Conservation (phyloP, 305 asterid genomes). For the Fraxinus nigra region DNA sequence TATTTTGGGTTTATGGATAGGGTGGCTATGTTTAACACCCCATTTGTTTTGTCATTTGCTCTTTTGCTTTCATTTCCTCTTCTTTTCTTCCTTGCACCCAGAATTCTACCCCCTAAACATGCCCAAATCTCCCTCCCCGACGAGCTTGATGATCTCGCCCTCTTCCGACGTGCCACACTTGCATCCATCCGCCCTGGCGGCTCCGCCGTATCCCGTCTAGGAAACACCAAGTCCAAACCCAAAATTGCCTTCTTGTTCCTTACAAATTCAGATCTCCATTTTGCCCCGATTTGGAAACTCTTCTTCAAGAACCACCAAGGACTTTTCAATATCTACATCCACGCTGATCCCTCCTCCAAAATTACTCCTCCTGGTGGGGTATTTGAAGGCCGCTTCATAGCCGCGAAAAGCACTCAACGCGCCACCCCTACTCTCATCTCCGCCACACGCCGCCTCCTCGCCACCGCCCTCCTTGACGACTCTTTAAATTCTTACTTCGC, state of each 20-base stretch:
- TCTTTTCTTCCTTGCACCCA: constrained; percentile 48
- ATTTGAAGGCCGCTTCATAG: constrained; percentile 30
- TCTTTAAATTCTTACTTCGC: constrained; percentile 64
- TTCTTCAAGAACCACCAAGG: constrained; percentile 30
- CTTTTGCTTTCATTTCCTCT: constrained; percentile 52
- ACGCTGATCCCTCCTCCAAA: constrained; percentile 32
- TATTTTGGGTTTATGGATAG: background rate
- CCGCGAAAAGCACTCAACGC: constrained; percentile 34
- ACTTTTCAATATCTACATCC: constrained; percentile 32
- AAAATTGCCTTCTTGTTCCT: constrained; percentile 47
- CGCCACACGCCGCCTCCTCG: constrained; percentile 80
- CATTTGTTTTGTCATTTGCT: constrained; percentile 40
- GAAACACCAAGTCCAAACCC: constrained; percentile 28
- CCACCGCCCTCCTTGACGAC: constrained; percentile 78
- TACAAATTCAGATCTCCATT: constrained; percentile 34
- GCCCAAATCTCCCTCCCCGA: constrained; percentile 43
- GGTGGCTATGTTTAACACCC: constrained; percentile 45
- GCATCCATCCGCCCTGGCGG: constrained; percentile 31
- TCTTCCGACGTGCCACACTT: constrained; percentile 63
- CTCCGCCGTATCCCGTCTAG: constrained; percentile 23
- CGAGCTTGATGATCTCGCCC: constrained; percentile 69
- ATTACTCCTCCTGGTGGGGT: constrained; percentile 36
- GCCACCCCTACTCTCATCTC: constrained; percentile 74
- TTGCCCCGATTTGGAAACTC: constrained; percentile 42
- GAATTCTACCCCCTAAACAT: constrained; percentile 42